Base-by-base conservation (phyloP, 1,284 basidiomycete genomes). In the Apiotrichum laibachii region DNA sequence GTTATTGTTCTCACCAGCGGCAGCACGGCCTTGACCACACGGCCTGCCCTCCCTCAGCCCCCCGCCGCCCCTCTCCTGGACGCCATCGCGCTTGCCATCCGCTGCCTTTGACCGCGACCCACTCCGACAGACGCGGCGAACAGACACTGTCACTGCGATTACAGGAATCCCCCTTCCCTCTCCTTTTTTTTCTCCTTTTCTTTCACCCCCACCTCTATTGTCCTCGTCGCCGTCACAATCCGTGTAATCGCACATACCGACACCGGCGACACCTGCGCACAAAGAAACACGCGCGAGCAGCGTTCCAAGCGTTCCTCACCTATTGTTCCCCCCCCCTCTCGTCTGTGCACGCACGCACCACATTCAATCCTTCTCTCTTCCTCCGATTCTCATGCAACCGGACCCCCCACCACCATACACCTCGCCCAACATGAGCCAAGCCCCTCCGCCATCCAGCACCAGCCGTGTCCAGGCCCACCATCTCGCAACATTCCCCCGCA, bases 341-440 rank as follows among this genome's bases (percentile, higher is more conserved):
- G 43, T 44, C 43, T 44, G 43, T 44, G 43, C 43, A 44, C 40
- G 40, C 40, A n/a, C 19, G 43, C 43, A 42, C 40, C 35, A 37
- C 35, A 13, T 40, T 18, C 42, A 19, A 3, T 11, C 42, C 6
- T 43, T 6, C n/a, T 3, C 42, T 21, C n/a, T 6, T n/a, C 6
- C 6, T 21, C 18, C 9, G 15, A 16, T 19, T 44, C n/a, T 18
- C 19, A 19, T n/a, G 18, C 43, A 11, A 21, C 7, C 19, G 19
- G 42, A 18, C n/a, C 18, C 42, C n/a, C 42, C 42, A 43, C 43
- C 43, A 4, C 19, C 43, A 11, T 16, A 18, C 12, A 44, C 26
- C 18, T 31, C 39, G 31, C 16, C n/a, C 5, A 9, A 15, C 15
- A 50, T 50, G 35, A 39, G 13, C 8, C n/a, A 50, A 16, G 35